Evolutionary conservation across 2,329 filamentous ascomycete genomes (phyloP), one percentile per base, ranked within the genome.

Genomic region (Fusarium sp.): DNA sequence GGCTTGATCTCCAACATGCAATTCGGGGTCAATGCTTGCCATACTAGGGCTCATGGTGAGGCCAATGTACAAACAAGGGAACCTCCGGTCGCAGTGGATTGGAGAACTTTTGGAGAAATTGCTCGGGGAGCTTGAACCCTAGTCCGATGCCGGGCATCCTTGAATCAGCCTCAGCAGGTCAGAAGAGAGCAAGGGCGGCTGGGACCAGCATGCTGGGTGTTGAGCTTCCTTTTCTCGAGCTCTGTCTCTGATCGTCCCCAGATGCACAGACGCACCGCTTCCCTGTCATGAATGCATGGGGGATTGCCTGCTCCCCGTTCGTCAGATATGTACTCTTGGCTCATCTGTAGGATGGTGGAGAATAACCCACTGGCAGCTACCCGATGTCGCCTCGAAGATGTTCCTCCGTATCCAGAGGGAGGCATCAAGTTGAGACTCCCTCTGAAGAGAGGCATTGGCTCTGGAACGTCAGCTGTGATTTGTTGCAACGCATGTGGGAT

Each of bases 301-400:
- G 59, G 61, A 67, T n/a, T 64, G 66, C 42, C 66, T 61, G 66
- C 61, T 58, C 67, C 66, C 61, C 52, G 70, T 77, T 76, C 70
- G 67, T 70, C 60, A 68, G 54, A 69, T 58, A 47, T 47, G 42
- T 16, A 54, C 56, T 62, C 73, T 70, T 63, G 66, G 63, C 57
- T 71, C 56, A 57, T 64, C 65, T 75, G 64, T 64, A 67, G 56
- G 57, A 67, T 54, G 64, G 77, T 79, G 77, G 77, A 75, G 66
- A 37, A 60, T 63, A 71, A 64, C 64, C 67, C 69, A 71, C 72
- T 69, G 61, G 61, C 38, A 62, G 60, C 60, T 67, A 66, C 66
- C 62, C 50, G 64, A 70, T 66, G 66, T 56, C 64, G 66, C 74
- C 63, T 66, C 62, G 58, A 58, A 67, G 56, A 59, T 42, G 64